phyloP scores from a whole-genome alignment of 1,284 basidiomycete genomes.

The Irpex lacteus region DNA sequence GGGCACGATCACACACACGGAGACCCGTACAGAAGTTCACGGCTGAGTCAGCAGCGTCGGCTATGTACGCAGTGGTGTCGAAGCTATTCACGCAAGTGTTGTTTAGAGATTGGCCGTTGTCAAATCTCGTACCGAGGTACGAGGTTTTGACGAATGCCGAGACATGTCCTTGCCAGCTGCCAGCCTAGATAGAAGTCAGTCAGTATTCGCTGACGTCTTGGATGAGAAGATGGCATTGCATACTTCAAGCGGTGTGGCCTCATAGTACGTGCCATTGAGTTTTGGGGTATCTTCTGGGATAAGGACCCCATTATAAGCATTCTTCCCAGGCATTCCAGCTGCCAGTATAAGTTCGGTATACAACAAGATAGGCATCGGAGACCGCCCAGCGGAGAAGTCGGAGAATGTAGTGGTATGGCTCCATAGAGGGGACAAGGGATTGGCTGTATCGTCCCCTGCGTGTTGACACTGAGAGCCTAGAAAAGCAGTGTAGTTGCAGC shows the following conservation, averaged over 20 bases:
- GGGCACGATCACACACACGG: not conserved
- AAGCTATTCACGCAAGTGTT: not conserved
- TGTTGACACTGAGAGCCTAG: not conserved
- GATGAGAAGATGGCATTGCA: not conserved
- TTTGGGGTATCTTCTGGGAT: not conserved
- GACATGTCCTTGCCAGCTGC: not conserved
- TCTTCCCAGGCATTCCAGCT: not conserved
- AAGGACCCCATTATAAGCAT: not conserved
- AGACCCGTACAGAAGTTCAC: not conserved
- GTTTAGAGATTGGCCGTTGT: not conserved
- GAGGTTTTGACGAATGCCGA: not conserved
- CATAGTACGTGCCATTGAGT: not conserved
- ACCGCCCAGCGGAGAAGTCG: not conserved
- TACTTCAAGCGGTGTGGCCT: not conserved
- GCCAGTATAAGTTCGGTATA: not conserved
- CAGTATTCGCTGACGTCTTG: not conserved
- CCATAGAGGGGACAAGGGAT: not conserved
- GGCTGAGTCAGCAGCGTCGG: not conserved
- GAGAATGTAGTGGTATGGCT: not conserved
- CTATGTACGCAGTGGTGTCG: not conserved
- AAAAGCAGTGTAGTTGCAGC: no score
- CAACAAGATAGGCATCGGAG: not conserved
- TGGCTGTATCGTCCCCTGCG: not conserved
- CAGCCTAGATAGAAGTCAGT: not conserved
- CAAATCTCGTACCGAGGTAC: not conserved